Percentiles rank a stretch among this genome's conserved stretches.
Conservation (phyloP, 176 grass and related monocot genomes). For the Juncus effusus region DNA sequence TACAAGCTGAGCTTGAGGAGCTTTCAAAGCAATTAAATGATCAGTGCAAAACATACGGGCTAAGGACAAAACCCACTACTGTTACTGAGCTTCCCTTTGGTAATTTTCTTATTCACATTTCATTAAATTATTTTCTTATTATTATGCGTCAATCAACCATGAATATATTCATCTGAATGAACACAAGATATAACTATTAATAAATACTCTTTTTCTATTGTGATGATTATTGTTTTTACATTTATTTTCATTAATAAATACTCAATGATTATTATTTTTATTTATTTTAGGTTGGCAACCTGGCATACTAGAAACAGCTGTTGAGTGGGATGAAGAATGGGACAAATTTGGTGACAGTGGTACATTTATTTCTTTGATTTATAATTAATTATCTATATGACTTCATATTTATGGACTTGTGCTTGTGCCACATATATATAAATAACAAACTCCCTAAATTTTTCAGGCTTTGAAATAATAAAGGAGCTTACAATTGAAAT, state of each 20-base stretch:
- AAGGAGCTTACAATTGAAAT: constrained; percentile 95
- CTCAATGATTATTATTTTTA: constrained; percentile 5
- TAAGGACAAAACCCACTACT: constrained; percentile 87
- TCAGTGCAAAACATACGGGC: constrained; percentile 90
- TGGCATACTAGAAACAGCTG: constrained; percentile 72
- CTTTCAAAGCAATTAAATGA: constrained; percentile 85
- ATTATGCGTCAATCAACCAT: not conserved
- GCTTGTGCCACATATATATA: constrained; percentile 1
- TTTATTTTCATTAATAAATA: constrained; percentile 8
- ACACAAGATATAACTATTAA: no score
- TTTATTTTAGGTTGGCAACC: constrained; percentile 78
- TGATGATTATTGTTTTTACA: not conserved
- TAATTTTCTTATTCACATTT: constrained; percentile 28
- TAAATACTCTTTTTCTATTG: no score
- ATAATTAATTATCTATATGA: not conserved
- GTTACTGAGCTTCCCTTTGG: constrained; percentile 97
- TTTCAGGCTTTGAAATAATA: constrained; percentile 79
- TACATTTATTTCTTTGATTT: constrained; percentile 17
- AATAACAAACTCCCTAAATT: constrained; percentile 16
- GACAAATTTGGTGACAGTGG: constrained; percentile 89
- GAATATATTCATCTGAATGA: no score
- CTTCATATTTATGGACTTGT: not conserved
- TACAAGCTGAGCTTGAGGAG: constrained; percentile 81
- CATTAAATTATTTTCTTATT: constrained; percentile 5
- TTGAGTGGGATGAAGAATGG: constrained; percentile 84